Conservation (phyloP, 1,139 yeast genomes). For the Blastobotrys serpentis region DNA sequence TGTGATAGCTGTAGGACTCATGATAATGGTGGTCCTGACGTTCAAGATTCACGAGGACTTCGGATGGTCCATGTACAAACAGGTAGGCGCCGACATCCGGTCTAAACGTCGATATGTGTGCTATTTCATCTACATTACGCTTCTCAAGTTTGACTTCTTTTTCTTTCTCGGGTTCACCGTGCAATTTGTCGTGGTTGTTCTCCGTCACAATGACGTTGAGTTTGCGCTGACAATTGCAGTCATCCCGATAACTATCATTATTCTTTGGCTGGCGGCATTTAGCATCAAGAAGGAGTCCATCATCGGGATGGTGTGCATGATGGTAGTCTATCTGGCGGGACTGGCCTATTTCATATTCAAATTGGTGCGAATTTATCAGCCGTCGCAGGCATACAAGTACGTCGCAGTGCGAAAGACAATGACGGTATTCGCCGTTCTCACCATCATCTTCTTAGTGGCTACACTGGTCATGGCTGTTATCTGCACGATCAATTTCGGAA, state of each 20-base stretch:
- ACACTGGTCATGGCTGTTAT: constrained; percentile 43
- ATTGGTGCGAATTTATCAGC: constrained; percentile 48
- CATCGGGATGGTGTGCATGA: constrained; percentile 37
- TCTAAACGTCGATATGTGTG: constrained; percentile 44
- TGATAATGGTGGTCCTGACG: constrained; percentile 41
- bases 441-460: constrained; percentile 42
- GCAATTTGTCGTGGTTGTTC: constrained; percentile 52
- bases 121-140: constrained; percentile 42
- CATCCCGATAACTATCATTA: constrained; percentile 47
- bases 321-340: constrained; percentile 44
- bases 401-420: constrained; percentile 50
- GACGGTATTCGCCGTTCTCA: constrained; percentile 49
- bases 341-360: constrained; percentile 53
- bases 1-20: constrained; percentile 44
- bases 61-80: constrained; percentile 51
- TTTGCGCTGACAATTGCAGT: constrained; percentile 51
- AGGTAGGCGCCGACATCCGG: constrained; percentile 49
- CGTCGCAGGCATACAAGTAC: constrained; percentile 45
- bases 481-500: constrained; percentile 43
- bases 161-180: constrained; percentile 54
- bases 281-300: constrained; percentile 44
- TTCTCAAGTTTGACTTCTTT: constrained; percentile 49
- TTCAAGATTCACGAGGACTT: constrained; percentile 44
- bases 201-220: constrained; percentile 46
- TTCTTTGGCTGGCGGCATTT: constrained; percentile 43